Base-by-base conservation (phyloP, 2,329 filamentous ascomycete genomes). In the Hymenoscyphus salicellus region DNA sequence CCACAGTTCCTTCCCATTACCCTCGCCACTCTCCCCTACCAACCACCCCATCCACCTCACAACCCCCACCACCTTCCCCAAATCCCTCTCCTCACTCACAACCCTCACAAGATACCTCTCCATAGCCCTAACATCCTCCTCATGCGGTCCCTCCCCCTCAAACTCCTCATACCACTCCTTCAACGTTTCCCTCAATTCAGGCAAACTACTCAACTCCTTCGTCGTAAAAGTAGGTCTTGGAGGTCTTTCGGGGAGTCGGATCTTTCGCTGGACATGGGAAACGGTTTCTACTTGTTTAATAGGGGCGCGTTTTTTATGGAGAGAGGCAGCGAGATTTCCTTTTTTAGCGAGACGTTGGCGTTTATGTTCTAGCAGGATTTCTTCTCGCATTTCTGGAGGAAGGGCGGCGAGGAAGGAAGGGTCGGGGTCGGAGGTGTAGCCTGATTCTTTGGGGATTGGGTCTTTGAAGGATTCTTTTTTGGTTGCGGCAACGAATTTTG, bases 321-420 rank as follows among this genome's bases (percentile, higher is more conserved):
- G 64, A 2, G 75, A 76, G 20, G 83, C 65, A 60, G 79, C 79
- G n/a, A 87, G 75, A 0, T 80, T 82, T 1, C 83, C 79, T 20
- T 78, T 81, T 43, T 86, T 83, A 11, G 86, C 85, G 23, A 89
- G 79, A n/a, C 82, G 85, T 23, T 79, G 77, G 23, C 84, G 84
- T 38, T 82, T 83, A 72, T 93, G 88, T 71, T 96, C 91, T 23
- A 86, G 87, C 1, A 97, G 77, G 6, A 98, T 83, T 77, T 98
- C 93, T 17, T 79, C 81, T 14, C 91, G 86, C 57, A 96, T 84
- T 57, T 96, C 91, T 69, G 90, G 88, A 0, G 94, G 94, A 0
- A 98, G 81, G 17, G 93, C 92, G 0, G 89, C 86, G 2, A 98
- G 86, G 72, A 97, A 93, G 0, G 88, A 87, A 0, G 85, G 80